Percentiles rank a stretch among this genome's conserved stretches.
Evolutionary conservation across 441 rosid genomes (phyloP).

Genomic region (Flueggea neowawraea): DNA sequence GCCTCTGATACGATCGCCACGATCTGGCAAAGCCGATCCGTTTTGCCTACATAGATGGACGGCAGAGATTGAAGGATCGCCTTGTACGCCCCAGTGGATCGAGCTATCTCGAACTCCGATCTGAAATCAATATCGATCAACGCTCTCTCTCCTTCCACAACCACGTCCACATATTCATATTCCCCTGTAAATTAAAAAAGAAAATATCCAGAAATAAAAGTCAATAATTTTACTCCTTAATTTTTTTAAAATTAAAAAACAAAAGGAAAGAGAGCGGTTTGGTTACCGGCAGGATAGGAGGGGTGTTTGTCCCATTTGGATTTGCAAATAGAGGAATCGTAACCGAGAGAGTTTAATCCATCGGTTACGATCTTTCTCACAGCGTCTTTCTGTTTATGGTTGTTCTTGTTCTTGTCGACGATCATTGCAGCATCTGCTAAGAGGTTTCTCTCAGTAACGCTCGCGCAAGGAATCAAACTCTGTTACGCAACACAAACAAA

Average conservation of each 20-base stretch:
- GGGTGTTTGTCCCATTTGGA: slow-evolving; percentile 84
- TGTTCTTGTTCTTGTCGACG: slow-evolving; percentile 54
- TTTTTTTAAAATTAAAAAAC: no score
- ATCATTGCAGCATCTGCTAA: slow-evolving; percentile 74
- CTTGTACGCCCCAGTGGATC: slow-evolving; percentile 71
- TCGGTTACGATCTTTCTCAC: slow-evolving; percentile 55
- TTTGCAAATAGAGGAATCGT: slow-evolving; percentile 78
- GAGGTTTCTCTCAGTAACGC: slow-evolving; percentile 63
- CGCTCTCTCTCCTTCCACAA: slow-evolving; percentile 58
- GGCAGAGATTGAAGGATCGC: slow-evolving; percentile 75
- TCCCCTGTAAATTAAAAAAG: slow-evolving; percentile 47
- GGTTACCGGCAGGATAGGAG: slow-evolving; percentile 67
- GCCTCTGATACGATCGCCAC: slow-evolving; percentile 79
- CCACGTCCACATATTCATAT: slow-evolving; percentile 83
- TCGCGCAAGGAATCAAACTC: slow-evolving; percentile 75
- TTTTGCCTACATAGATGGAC: slow-evolving; percentile 75
- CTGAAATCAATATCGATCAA: slow-evolving; percentile 78
- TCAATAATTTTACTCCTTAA: no score
- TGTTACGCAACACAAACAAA: slow-evolving; percentile 18
- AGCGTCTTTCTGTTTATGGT: slow-evolving; percentile 51
- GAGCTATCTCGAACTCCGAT: slow-evolving; percentile 91
- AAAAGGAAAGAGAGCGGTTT: background rate
- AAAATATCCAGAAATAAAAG: no score
- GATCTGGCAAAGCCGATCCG: slow-evolving; percentile 74
- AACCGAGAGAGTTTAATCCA: slow-evolving; percentile 56